These are phyloP conservation scores for Hymenoscyphus infarciens DNA, from an alignment of 2,329 filamentous ascomycete species.

Conservation along the genomic window DNA sequence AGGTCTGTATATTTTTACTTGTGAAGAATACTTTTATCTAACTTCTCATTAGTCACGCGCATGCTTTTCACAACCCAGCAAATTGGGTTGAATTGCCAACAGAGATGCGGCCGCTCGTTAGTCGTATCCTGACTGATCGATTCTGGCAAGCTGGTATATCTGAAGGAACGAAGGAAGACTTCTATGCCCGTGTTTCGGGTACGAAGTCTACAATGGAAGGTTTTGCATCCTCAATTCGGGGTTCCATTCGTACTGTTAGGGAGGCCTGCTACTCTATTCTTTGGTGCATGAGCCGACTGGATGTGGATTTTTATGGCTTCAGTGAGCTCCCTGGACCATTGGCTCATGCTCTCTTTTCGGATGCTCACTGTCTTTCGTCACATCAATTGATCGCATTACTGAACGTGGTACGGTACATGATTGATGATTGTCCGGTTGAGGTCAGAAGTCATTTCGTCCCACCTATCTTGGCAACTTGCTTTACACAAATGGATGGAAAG, in stretches of 20 bases:
- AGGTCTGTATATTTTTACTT: constrained; percentile 42
- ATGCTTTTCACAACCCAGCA: constrained; percentile 81
- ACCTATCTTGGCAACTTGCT: constrained; percentile 75
- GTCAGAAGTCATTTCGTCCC: constrained; percentile 78
- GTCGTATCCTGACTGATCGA: constrained; percentile 82
- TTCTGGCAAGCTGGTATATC: constrained; percentile 99
- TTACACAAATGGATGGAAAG: constrained; percentile 82
- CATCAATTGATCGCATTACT: constrained; percentile 94
- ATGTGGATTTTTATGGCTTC: constrained; percentile 88
- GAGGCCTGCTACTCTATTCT: constrained; percentile 94
- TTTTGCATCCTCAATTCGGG: constrained; percentile 87
- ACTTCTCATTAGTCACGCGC: constrained; percentile 65
- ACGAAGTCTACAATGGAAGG: constrained; percentile 90
- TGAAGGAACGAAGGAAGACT: constrained; percentile 91
- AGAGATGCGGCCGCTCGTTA: constrained; percentile 74
- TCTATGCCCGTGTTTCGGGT: constrained; percentile 85
- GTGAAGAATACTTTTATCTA: constrained; percentile 14
- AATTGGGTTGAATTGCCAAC: constrained; percentile 77
- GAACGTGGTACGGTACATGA: constrained; percentile 81
- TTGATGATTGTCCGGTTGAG: constrained; percentile 85
- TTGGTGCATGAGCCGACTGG: constrained; percentile 86
- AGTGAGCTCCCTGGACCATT: constrained; percentile 77
- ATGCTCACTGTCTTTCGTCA: constrained; percentile 78
- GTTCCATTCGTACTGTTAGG: constrained; percentile 81
- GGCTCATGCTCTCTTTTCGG: constrained; percentile 77